Base-by-base conservation (phyloP, 805 yeast genomes). In the Pichia rugopelliculosa region DNA sequence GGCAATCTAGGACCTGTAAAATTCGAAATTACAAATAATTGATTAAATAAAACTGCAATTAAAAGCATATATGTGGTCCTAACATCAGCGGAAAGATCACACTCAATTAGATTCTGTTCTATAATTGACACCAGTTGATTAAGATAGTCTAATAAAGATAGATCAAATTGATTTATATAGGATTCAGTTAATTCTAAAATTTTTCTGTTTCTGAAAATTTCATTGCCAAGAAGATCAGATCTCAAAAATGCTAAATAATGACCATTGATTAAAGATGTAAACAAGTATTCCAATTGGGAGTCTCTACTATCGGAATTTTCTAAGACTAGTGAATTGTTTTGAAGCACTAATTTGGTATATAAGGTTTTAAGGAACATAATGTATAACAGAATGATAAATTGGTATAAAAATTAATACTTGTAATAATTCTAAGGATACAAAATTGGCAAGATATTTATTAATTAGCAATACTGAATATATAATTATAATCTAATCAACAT, bases 1-100 rank as follows among this genome's bases (percentile, higher is more conserved):
- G 73, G 72, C 2, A 79, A 57, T 23, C 75, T 73, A 6, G 96
- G 96, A 9, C 97, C 97, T 0, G 96, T 87, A 64, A 74, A 87
- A 62, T 90, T 90, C 44, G 75, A 65, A 61, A 87, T 95, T 15
- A 85, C 67, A 59, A 84, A 90, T 1, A 76, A 60, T 59, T 88
- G 89, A 23, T 87, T 66, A 3, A 79, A 65, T 1, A 84, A 73
- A 50, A 87, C 72, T 3, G 87, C 85, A 17, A 74, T 39, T 1
- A 59, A 27, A n/a, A 62, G 49, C n/a, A 69, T 41, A 41, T 41
- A 47, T 3, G 43, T 43, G 21, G 20, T 34, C 18, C 25, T 39
- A 17, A 30, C 17, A 18, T 39, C 44, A 8, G 22, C 10, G 2
- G 41, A 9, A 1, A 26, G 3, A 4, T 21, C 36, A 15, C 26